Base-by-base conservation (phyloP, 129 eudicot species). In the Heracleum sosnowskyi region DNA sequence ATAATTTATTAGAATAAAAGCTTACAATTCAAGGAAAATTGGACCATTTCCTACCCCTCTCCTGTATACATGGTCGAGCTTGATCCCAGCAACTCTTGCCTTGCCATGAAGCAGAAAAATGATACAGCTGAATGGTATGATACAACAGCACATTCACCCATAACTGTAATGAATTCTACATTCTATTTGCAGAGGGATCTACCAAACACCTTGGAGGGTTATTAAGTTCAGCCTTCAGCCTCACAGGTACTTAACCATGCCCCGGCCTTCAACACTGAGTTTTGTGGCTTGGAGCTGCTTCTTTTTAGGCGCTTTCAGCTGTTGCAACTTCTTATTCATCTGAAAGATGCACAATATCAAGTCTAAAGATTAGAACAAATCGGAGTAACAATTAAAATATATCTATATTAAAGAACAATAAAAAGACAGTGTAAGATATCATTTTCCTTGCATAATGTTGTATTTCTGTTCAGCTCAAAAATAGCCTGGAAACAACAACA, bases 231-330 rank as follows among this genome's bases (percentile, higher is more conserved):
- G 55, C 55, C 46, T 31, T 66, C 0, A 8, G 55, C 55, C 46
- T 44, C 60, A 73, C n/a, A 73, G 39, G 80, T 91, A 95, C 78
- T 95, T 95, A 49, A 91, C 94, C 97, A 95, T 95, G 81, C 98
- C 98, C 39, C 97, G 92, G 8, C 98, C 98, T 86, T 91, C 97
- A 72, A 91, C 97, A 46, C 98, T 91, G 78, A 91, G 92, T 75
- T 91, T 91, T 4, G 96, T 88, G 31, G 97, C 98, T 83, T 95
- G 98, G 69, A 95, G 98, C 82, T 91, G 91, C 91, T 85, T 91
- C 92, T 89, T 88, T 77, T 95, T 95, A 37, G 93, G 89, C 39
- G 96, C 92, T 79, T 90, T 95, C 62, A 95, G 72, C 69, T 91
- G 96, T 76, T 90, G 93, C 88, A 91, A 71, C 89, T 90, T 91